Evolutionary conservation across 2,329 filamentous ascomycete genomes (phyloP).

Genomic region (Colletotrichum destructivum): DNA sequence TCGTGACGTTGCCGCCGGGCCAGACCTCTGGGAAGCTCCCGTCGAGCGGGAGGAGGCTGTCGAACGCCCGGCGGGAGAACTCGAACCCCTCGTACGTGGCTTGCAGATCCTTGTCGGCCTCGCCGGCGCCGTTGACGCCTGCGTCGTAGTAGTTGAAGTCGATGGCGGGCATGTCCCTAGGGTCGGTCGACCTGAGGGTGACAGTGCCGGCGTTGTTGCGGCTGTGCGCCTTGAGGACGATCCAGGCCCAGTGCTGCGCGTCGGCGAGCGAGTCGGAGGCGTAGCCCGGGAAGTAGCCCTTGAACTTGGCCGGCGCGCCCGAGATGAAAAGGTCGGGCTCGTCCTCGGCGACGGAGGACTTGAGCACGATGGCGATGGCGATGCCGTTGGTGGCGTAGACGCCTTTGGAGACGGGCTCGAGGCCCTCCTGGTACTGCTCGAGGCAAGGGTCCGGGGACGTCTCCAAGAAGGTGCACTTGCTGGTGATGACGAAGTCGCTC

Average conservation of each 20-base stretch:
- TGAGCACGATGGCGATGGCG: constrained; percentile 61
- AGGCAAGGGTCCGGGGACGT: constrained; percentile 55
- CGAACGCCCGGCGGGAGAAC: constrained; percentile 56
- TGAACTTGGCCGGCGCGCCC: constrained; percentile 68
- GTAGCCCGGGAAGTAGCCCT: constrained; percentile 71
- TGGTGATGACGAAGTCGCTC: constrained; percentile 48
- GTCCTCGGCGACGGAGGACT: constrained; percentile 54
- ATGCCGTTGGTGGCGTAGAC: constrained; percentile 65
- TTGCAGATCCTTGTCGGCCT: constrained; percentile 51
- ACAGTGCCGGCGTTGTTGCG: constrained; percentile 75
- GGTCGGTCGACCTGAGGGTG: constrained; percentile 71
- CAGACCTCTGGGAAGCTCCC: constrained; percentile 23
- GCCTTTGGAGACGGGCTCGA: constrained; percentile 48
- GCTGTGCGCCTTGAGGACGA: constrained; percentile 67
- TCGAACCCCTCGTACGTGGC: constrained; percentile 52
- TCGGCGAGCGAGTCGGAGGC: constrained; percentile 59
- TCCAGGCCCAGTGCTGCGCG: constrained; percentile 58
- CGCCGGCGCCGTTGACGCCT: constrained; percentile 61
- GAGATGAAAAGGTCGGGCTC: constrained; percentile 69
- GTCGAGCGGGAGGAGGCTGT: constrained; percentile 10
- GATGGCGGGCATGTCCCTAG: constrained; percentile 74
- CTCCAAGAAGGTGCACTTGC: constrained; percentile 51
- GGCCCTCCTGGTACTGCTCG: constrained; percentile 48
- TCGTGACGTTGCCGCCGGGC: constrained; percentile 24
- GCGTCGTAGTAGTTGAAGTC: constrained; percentile 70